Percentiles rank a stretch among this genome's conserved stretches.
phyloP scores from a whole-genome alignment of 2,329 filamentous ascomycete species.

The Xylaria sp. region DNA sequence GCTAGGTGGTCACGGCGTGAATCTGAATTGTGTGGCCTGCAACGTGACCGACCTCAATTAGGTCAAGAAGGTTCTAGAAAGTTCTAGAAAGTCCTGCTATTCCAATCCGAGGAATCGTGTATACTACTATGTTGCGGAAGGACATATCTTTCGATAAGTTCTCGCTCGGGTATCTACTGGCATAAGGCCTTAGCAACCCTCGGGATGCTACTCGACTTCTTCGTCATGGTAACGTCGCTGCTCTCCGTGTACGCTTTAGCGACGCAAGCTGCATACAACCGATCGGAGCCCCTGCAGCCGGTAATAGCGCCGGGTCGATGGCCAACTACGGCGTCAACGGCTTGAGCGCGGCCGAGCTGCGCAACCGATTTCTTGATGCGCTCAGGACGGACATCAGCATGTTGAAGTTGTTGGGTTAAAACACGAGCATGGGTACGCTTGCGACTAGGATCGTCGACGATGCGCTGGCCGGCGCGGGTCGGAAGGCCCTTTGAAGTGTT shows the following conservation, averaged over 20 bases:
- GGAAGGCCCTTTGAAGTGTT: too few relatives aligned
- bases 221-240: slow-evolving; percentile 33
- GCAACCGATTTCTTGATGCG: slow-evolving; percentile 11
- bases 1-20: too few relatives aligned
- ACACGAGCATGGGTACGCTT: neutral
- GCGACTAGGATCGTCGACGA: slow-evolving; percentile 8
- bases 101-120: neutral
- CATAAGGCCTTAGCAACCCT: slow-evolving; percentile 28
- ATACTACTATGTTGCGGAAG: neutral
- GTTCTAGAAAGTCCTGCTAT: too few relatives aligned
- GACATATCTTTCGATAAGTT: slow-evolving; percentile 16
- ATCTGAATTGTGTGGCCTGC: too few relatives aligned
- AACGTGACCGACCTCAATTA: too few relatives aligned
- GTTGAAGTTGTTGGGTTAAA: neutral
- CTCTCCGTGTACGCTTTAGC: slow-evolving; percentile 17
- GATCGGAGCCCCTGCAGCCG: too few relatives aligned
- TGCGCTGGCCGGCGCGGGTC: too few relatives aligned
- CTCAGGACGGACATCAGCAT: slow-evolving; percentile 9
- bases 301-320: slow-evolving; percentile 26
- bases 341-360: slow-evolving; percentile 19
- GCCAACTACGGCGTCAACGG: slow-evolving; percentile 16
- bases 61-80: too few relatives aligned
- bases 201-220: slow-evolving; percentile 36
- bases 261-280: slow-evolving; percentile 37
- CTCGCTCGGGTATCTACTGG: slow-evolving; percentile 28